A percentile compares a stretch with the other conserved stretches of the same genome.
Evolutionary conservation across 495 filamentous ascomycete species (phyloP).

Genomic region (Cercophora sp.): DNA sequence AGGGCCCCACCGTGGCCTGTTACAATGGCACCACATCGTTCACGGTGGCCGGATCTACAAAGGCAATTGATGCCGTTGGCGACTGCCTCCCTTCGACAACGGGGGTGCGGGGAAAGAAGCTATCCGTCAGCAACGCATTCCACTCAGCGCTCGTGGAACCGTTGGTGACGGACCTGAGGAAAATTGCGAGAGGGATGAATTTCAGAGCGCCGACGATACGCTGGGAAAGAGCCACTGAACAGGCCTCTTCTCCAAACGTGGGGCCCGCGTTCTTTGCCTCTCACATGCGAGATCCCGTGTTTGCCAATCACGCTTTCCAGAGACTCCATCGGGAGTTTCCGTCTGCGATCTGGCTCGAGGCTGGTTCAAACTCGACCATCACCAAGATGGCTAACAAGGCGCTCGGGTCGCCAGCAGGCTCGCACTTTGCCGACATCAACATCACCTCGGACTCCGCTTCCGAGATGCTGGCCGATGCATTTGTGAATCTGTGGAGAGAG

Average conservation of each 20-base stretch:
- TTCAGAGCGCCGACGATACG: constrained; percentile 38
- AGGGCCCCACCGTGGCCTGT: no score
- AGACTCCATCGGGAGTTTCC: constrained; percentile 34
- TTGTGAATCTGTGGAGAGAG: constrained; percentile 44
- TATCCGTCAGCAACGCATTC: background rate
- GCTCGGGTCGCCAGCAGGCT: constrained; percentile 11
- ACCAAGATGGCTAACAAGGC: constrained; percentile 41
- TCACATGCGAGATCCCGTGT: constrained; percentile 51
- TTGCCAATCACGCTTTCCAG: constrained; percentile 45
- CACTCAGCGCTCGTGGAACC: constrained; percentile 29
- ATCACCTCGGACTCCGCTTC: background rate
- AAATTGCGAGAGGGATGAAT: constrained; percentile 14
- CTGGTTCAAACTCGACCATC: constrained; percentile 47
- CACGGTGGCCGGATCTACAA: constrained; percentile 38
- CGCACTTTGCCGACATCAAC: background rate
- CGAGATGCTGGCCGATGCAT: constrained; percentile 28
- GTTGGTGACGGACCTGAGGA: constrained; percentile 11
- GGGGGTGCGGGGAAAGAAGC: background rate
- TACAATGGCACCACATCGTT: constrained; percentile 49
- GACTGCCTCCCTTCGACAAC: no score
- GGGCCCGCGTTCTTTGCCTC: constrained; percentile 23
- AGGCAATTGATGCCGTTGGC: no score
- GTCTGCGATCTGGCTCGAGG: constrained; percentile 45
- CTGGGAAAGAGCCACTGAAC: constrained; percentile 41
- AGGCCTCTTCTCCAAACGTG: no score